These are phyloP conservation scores for Pouteria campechiana DNA, from an alignment of 179 eudicot species.

Conservation along the genomic window DNA sequence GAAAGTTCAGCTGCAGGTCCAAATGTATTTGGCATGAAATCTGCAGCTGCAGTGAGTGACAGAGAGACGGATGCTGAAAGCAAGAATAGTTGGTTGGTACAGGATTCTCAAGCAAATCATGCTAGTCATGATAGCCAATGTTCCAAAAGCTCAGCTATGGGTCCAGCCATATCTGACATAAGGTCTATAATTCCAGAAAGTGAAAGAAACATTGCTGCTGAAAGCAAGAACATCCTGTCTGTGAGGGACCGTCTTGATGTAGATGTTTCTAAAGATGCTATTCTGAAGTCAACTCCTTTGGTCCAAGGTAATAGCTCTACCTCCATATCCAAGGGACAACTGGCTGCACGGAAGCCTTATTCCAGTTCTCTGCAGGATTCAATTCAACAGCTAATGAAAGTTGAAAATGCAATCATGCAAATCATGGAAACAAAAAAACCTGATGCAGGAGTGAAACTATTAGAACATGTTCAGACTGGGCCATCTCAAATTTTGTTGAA, in stretches of 20 bases:
- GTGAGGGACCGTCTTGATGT: constrained; percentile 10
- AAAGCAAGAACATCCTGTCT: constrained; percentile 8
- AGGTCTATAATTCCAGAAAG: no score
- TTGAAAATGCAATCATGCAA: constrained; percentile 8
- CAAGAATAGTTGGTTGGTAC: no score
- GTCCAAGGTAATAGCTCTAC: not conserved
- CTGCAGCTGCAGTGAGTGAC: constrained; percentile 5
- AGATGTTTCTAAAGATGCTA: not conserved
- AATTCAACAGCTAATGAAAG: constrained; percentile 7
- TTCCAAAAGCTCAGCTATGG: no score
- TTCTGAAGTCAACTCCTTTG: not conserved
- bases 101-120: no score
- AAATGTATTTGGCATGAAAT: constrained; percentile 8
- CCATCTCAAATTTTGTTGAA: constrained; percentile 8
- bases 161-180: no score
- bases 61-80: no score
- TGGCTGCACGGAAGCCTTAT: constrained; percentile 4
- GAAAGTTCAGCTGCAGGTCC: constrained; percentile 9
- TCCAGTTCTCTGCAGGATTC: constrained; percentile 3
- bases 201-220: constrained; percentile 8
- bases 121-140: no score
- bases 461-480: constrained; percentile 10
- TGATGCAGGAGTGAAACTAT: constrained; percentile 8
- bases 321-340: not conserved
- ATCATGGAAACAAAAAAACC: constrained; percentile 11